phyloP scores from a whole-genome alignment of 352 stramenopile species.

The Aphanomyces invadans region DNA sequence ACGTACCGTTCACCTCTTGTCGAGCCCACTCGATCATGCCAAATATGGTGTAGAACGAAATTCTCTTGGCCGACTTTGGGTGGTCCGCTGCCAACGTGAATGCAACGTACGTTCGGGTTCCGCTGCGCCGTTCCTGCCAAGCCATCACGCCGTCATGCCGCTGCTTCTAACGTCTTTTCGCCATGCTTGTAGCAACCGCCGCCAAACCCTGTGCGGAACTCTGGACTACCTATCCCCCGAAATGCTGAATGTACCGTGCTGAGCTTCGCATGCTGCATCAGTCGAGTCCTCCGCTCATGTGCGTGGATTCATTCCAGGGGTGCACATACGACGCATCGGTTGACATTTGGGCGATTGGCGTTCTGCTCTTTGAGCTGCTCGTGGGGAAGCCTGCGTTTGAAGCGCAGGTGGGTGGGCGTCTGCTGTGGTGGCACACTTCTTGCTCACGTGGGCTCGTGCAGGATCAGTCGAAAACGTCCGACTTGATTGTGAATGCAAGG shows the following conservation, averaged over 20 bases:
- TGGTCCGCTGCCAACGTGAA: conserved; percentile 91
- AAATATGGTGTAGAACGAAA: conserved; percentile 55
- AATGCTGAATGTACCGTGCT: conserved; percentile 94
- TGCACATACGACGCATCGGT: conserved; percentile 97
- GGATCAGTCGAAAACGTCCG: conserved; percentile 92
- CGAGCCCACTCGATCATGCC: no score
- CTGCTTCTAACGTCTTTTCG: no score
- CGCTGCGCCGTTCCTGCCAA: no score
- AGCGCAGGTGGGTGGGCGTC: conserved; percentile 49
- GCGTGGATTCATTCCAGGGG: conserved; percentile 50
- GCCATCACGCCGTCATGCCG: no score
- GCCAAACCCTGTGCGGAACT: conserved; percentile 98
- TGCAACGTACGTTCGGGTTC: conserved; percentile 54
- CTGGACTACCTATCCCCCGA: conserved; percentile 99
- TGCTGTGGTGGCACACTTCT: no score
- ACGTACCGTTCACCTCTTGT: conserved; percentile 29
- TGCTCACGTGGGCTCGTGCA: conserved; percentile 29
- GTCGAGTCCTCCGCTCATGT: no score
- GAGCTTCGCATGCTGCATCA: no score
- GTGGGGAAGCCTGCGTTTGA: conserved; percentile 97
- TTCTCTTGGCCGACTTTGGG: conserved; percentile 99
- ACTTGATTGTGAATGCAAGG: conserved; percentile 87
- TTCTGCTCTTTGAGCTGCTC: conserved; percentile 98
- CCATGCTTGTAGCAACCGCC: conserved; percentile 58
- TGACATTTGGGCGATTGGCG: conserved; percentile 98